Base-by-base conservation (phyloP, 2,329 filamentous ascomycete genomes). In the Phyllosticta citriasiana region DNA sequence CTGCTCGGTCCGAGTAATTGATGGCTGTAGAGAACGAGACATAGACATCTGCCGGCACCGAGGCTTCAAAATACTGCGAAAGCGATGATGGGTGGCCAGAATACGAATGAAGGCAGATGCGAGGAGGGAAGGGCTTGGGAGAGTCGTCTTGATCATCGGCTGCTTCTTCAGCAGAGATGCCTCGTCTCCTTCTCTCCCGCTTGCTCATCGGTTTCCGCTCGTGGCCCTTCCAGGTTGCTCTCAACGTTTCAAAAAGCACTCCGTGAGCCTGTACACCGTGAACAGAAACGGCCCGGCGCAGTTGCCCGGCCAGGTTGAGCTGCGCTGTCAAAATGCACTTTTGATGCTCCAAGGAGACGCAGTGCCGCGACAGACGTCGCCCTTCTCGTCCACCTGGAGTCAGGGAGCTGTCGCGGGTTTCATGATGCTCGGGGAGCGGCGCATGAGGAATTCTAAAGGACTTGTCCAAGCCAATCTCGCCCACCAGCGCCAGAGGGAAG, bases 31-130 rank as follows among this genome's bases (percentile, higher is more conserved):
- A 97, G 70, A 97, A 95, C 1, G 91, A 96, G 67, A 96, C 92
- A 74, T 86, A 99, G 22, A 97, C 81, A 16, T 84, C 80, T 0
- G 86, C 84, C 0, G 93, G 93, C 8, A 94, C 84, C 0, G 82
- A 79, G 1, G 84, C 83, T 65, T 88, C 81, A 55, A 91, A 76
- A 69, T 96, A 97, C 72, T 91, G 91, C 65, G 83, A 86, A 47
- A 97, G 76, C 33, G 87, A 82, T 61, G 94, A 86, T 10, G 84
- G 79, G 5, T 87, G 82, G 0, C 91, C 93, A 55, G 89, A 95
- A 74, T 91, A 99, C 0, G 92, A 97, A 74, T 99, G 94, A 63
- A 99, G 83, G 70, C 94, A 99, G 70, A 97, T 87, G 8, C 92
- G 80, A 0, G 92, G 91, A 3, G 94, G 92, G 67, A 88, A 97